These are phyloP conservation scores for Allium fistulosum DNA, from an alignment of 106 monocot genomes.

Conservation along the genomic window DNA sequence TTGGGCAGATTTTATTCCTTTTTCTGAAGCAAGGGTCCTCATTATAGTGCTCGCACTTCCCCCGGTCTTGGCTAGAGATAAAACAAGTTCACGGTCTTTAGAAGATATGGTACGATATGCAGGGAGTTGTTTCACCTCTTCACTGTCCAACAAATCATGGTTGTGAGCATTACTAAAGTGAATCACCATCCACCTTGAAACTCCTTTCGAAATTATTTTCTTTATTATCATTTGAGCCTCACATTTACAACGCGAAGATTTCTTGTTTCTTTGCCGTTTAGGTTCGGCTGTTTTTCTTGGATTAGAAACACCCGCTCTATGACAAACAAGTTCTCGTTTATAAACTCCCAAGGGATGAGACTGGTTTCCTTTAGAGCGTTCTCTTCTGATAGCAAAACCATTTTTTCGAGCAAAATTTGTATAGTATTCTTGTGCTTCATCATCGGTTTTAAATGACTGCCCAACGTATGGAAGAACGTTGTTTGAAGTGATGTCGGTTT, in stretches of 20 bases:
- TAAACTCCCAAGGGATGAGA: constrained; percentile 69
- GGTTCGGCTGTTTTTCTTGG: constrained; percentile 63
- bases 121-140: constrained; percentile 69
- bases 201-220: constrained; percentile 56
- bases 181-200: constrained; percentile 55
- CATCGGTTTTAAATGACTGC: constrained; percentile 60
- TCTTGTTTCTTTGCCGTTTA: constrained; percentile 77
- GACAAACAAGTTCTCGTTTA: constrained; percentile 73
- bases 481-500: constrained; percentile 15
- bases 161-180: constrained; percentile 74
- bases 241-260: constrained; percentile 70
- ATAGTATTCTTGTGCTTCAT: constrained; percentile 71
- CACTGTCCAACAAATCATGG: constrained; percentile 61
- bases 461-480: constrained; percentile 48
- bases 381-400: constrained; percentile 69
- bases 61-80: constrained; percentile 46
- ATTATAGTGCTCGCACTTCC: constrained; percentile 62
- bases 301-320: constrained; percentile 59
- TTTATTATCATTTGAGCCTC: constrained; percentile 81
- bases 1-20: constrained; percentile 36
- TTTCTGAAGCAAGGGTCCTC: constrained; percentile 62
- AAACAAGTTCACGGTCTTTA: constrained; percentile 49
- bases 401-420: constrained; percentile 62
- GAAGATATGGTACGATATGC: constrained; percentile 77
- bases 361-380: constrained; percentile 68